These are phyloP conservation scores for Colletotrichum noveboracense DNA, from an alignment of 2,329 filamentous ascomycete genomes.

Conservation along the genomic window DNA sequence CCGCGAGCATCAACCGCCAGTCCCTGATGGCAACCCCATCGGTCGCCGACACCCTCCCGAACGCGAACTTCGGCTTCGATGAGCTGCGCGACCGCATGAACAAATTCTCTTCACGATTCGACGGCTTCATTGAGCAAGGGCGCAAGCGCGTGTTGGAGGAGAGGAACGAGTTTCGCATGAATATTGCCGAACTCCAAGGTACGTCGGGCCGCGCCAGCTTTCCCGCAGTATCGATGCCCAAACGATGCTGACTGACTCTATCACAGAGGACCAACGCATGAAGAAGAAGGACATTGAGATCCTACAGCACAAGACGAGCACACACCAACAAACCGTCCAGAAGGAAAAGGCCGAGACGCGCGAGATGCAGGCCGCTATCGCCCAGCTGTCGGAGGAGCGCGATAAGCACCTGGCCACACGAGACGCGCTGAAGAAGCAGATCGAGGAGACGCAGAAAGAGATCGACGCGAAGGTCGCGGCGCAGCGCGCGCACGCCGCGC, in stretches of 20 bases:
- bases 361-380: conserved; percentile 73
- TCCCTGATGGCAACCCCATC: conserved; percentile 65
- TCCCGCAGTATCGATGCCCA: neutral
- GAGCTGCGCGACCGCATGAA: conserved; percentile 94
- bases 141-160: conserved; percentile 90
- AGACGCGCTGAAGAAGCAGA: conserved; percentile 64
- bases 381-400: conserved; percentile 62
- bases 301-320: conserved; percentile 71
- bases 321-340: conserved; percentile 74
- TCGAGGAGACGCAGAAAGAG: conserved; percentile 70
- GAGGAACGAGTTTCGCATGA: conserved; percentile 91
- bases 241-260: neutral
- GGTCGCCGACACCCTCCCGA: conserved; percentile 81
- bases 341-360: conserved; percentile 79
- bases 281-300: conserved; percentile 89
- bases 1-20: conserved; percentile 64
- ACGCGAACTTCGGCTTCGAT: conserved; percentile 94
- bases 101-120: conserved; percentile 88
- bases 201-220: conserved; percentile 29
- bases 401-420: conserved; percentile 63
- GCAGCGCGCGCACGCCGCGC: conserved; percentile 73
- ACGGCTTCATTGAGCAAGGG: conserved; percentile 91
- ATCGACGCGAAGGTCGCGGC: conserved; percentile 75
- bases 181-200: conserved; percentile 90
- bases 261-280: conserved; percentile 86